These are phyloP conservation scores for Leptodermis oblonga DNA, from an alignment of 257 asterid genomes.

Conservation along the genomic window DNA sequence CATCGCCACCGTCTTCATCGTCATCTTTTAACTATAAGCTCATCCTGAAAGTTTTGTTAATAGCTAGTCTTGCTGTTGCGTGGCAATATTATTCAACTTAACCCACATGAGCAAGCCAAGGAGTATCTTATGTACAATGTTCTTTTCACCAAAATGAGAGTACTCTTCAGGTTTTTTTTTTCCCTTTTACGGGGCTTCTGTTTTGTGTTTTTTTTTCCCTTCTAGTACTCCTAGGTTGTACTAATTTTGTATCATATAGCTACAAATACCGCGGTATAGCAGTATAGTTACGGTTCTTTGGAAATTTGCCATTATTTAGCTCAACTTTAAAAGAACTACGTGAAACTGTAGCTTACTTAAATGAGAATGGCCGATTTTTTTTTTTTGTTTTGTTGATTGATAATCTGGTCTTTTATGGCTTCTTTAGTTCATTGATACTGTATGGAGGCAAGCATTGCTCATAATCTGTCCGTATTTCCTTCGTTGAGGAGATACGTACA, in stretches of 20 bases:
- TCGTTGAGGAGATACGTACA: too few species aligned
- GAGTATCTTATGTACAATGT: slow-evolving; percentile 29
- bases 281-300: neutral
- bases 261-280: neutral
- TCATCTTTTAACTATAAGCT: slow-evolving; percentile 48
- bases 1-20: slow-evolving; percentile 31
- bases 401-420: too few species aligned
- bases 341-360: neutral
- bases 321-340: neutral
- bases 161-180: neutral
- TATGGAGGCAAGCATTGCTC: too few species aligned
- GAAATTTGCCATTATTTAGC: neutral
- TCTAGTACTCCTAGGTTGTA: neutral
- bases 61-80: slow-evolving; percentile 61
- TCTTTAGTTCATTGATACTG: neutral
- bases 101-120: slow-evolving; percentile 22
- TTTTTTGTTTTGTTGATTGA: too few species aligned
- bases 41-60: slow-evolving; percentile 46
- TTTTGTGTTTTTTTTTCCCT: too few species aligned
- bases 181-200: too few species aligned
- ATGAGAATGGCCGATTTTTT: too few species aligned
- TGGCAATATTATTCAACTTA: slow-evolving; percentile 72
- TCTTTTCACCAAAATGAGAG: neutral
- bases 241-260: slow-evolving; percentile 3
- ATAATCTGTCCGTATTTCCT: too few species aligned